phyloP scores from a whole-genome alignment of 768 basidiomycete genomes.

The Tricholoma flavovirens region DNA sequence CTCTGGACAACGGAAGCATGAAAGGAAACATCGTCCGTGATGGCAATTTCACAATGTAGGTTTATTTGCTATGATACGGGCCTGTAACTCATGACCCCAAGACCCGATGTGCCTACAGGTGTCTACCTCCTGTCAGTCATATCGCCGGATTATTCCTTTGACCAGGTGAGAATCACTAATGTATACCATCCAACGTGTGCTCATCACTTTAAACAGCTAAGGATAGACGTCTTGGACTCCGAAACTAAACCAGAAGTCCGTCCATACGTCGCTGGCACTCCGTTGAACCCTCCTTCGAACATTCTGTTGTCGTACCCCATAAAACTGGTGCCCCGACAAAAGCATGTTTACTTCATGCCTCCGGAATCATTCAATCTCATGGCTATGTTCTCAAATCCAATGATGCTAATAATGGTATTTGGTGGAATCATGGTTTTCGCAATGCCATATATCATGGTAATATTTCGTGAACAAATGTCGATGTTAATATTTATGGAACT shows the following conservation, averaged over 20 bases:
- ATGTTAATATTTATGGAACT: conserved; percentile 8
- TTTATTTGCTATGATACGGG: background rate
- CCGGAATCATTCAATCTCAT: conserved; percentile 68
- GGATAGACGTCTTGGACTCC: conserved; percentile 55
- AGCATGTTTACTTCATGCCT: conserved; percentile 61
- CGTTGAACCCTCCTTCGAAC: conserved; percentile 52
- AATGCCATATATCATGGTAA: conserved; percentile 76
- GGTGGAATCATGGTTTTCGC: conserved; percentile 63
- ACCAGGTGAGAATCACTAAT: conserved; percentile 43
- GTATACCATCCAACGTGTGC: background rate
- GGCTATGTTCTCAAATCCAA: conserved; percentile 76
- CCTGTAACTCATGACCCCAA: conserved; percentile 20
- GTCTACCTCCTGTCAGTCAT: conserved; percentile 64
- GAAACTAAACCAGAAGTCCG: conserved; percentile 40
- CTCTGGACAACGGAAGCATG: conserved; percentile 54
- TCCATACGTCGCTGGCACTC: conserved; percentile 65
- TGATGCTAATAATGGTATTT: conserved; percentile 75
- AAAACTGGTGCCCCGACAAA: conserved; percentile 46
- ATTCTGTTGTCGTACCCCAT: conserved; percentile 60
- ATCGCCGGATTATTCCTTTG: conserved; percentile 64
- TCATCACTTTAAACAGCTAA: conserved; percentile 40
- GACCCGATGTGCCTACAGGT: conserved; percentile 63
- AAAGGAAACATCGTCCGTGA: conserved; percentile 47
- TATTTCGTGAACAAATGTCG: background rate
- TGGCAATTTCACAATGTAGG: conserved; percentile 68